Conservation (phyloP, 352 stramenopile species). For the Phytophthora pseudosyringae region DNA sequence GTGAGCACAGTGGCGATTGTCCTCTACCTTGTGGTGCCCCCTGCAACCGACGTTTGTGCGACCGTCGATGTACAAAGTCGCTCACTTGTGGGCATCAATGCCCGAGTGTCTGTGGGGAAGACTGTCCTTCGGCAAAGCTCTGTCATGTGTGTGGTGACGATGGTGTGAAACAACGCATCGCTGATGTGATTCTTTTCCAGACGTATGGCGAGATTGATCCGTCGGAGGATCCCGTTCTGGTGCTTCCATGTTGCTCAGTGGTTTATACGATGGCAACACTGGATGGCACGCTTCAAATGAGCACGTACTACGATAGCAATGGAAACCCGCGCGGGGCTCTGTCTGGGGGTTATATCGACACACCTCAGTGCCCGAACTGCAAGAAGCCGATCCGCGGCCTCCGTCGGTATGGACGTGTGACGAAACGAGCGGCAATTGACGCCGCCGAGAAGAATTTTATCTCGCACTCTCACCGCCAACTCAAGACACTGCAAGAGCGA, state of each 20-base stretch:
- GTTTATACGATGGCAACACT: conserved; percentile 72
- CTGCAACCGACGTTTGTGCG: conserved; percentile 52
- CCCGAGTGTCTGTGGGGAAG: conserved; percentile 77
- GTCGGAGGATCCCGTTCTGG: conserved; percentile 68
- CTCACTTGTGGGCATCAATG: conserved; percentile 78
- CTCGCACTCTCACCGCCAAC: conserved; percentile 28
- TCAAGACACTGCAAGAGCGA: conserved; percentile 33
- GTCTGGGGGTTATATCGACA: conserved; percentile 35
- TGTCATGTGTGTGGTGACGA: conserved; percentile 65
- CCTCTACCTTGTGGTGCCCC: conserved; percentile 62
- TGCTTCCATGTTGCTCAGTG: conserved; percentile 71
- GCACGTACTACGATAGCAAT: conserved; percentile 38
- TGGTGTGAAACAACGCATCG: conserved; percentile 45
- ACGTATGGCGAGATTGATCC: conserved; percentile 68
- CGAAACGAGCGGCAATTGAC: conserved; percentile 49
- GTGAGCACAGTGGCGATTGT: conserved; percentile 62
- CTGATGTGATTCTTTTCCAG: conserved; percentile 70
- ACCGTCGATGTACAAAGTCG: conserved; percentile 54
- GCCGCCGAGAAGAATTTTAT: conserved; percentile 61
- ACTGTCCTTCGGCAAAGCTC: conserved; percentile 56
- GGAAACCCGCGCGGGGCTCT: conserved; percentile 28
- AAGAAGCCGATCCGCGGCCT: conserved; percentile 48
- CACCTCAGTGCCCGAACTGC: conserved; percentile 55
- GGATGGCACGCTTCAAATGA: conserved; percentile 65
- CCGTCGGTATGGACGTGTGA: conserved; percentile 50